These are phyloP conservation scores for Sindora glabra DNA, from an alignment of 306 rosid species.

Conservation along the genomic window DNA sequence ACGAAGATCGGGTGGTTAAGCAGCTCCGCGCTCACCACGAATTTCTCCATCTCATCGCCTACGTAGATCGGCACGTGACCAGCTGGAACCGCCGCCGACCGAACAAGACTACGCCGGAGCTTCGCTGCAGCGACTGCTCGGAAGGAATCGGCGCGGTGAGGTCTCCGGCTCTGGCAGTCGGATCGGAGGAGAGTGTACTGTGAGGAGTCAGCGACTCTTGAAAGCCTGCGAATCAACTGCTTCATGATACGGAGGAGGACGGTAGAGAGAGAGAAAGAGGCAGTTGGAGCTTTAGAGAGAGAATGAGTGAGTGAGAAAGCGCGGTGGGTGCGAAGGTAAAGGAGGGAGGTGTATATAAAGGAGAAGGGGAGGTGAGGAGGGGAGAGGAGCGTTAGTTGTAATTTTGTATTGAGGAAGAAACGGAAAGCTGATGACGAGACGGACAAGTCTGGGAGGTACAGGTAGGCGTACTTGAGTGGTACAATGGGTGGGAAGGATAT, in stretches of 20 bases:
- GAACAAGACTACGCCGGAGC: conserved; percentile 2
- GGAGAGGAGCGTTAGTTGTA: conserved; percentile 15
- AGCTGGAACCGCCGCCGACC: conserved; percentile 34
- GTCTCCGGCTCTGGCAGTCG: conserved; percentile 15
- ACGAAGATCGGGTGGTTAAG: conserved; percentile 80
- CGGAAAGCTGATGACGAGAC: conserved; percentile 63
- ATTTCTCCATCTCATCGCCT: conserved; percentile 87
- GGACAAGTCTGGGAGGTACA: conserved; percentile 72
- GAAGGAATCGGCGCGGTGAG: conserved; percentile 21
- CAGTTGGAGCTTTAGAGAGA: background rate
- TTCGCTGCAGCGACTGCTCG: conserved; percentile 13
- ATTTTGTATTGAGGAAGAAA: no score
- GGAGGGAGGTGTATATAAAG: conserved; percentile 13
- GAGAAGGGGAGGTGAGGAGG: background rate
- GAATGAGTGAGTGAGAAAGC: conserved; percentile 8
- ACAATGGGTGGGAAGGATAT: conserved; percentile 30
- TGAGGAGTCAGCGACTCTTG: conserved; percentile 89
- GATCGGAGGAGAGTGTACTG: conserved; percentile 67
- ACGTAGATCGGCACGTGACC: conserved; percentile 91
- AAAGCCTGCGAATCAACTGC: conserved; percentile 70
- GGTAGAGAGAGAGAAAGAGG: background rate
- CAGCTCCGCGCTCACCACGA: conserved; percentile 68
- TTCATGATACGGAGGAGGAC: conserved; percentile 31
- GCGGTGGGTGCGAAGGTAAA: conserved; percentile 12
- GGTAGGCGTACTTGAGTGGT: conserved; percentile 94